phyloP scores from a whole-genome alignment of 2,329 filamentous ascomycete species.

The Ilyonectria robusta region DNA sequence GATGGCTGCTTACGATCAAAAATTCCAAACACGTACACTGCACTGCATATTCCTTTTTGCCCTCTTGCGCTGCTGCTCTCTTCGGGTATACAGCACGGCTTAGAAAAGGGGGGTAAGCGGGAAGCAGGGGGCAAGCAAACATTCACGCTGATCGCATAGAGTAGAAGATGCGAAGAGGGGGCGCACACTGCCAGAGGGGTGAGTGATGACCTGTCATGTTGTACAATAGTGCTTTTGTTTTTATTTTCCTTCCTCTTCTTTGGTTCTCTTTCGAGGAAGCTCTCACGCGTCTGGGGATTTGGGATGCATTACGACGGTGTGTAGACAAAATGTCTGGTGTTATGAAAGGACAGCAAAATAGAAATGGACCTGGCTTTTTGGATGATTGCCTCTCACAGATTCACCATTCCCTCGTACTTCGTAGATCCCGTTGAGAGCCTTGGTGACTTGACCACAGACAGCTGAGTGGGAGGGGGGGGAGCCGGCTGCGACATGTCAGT shows the following conservation, averaged over 20 bases:
- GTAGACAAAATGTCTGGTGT: constrained; percentile 28
- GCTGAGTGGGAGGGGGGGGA: neutral
- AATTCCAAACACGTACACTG: constrained; percentile 19
- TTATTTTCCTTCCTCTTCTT: constrained; percentile 23
- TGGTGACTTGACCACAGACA: constrained; percentile 5
- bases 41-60: constrained; percentile 11
- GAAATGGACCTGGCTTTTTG: constrained; percentile 23
- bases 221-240: constrained; percentile 37
- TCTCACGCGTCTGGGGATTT: constrained; percentile 23
- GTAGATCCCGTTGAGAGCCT: neutral
- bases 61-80: constrained; percentile 5
- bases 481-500: neutral
- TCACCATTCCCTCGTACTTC: neutral
- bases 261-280: constrained; percentile 21
- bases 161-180: constrained; percentile 30
- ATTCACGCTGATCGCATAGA: constrained; percentile 40
- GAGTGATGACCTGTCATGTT: constrained; percentile 41
- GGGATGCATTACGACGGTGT: constrained; percentile 37
- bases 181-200: constrained; percentile 36
- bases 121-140: constrained; percentile 13
- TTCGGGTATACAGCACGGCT: constrained; percentile 5
- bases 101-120: constrained; percentile 10
- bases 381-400: constrained; percentile 10
- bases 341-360: constrained; percentile 31
- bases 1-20: constrained; percentile 19